Evolutionary conservation across 2,329 filamentous ascomycete genomes (phyloP).

Genomic region (Curvularia hawaiiensis): DNA sequence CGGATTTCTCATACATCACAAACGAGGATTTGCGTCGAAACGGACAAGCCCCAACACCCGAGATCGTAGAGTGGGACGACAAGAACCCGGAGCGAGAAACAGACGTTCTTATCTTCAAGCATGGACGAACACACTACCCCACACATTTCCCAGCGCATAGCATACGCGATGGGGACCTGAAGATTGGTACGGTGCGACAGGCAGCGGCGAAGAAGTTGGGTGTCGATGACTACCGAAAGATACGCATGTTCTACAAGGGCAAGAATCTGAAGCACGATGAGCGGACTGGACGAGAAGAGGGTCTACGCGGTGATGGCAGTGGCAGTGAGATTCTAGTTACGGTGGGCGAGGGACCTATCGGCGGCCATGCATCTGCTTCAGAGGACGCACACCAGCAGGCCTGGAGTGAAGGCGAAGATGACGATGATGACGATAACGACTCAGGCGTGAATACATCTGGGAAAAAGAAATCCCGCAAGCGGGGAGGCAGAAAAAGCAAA

Average conservation of each 20-base stretch:
- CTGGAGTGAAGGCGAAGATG: slow-evolving; percentile 46
- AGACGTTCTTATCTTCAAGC: slow-evolving; percentile 73
- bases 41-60: slow-evolving; percentile 49
- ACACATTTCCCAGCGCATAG: slow-evolving; percentile 76
- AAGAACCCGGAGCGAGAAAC: slow-evolving; percentile 60
- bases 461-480: slow-evolving; percentile 44
- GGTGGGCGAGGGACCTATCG: slow-evolving; percentile 58
- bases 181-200: slow-evolving; percentile 68
- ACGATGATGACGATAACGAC: slow-evolving; percentile 46
- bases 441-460: slow-evolving; percentile 34
- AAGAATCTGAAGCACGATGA: slow-evolving; percentile 69
- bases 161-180: slow-evolving; percentile 75
- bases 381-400: slow-evolving; percentile 40
- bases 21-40: slow-evolving; percentile 67
- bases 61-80: slow-evolving; percentile 48
- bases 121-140: slow-evolving; percentile 68
- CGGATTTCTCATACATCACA: slow-evolving; percentile 84
- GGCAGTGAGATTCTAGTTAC: slow-evolving; percentile 65
- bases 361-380: slow-evolving; percentile 45
- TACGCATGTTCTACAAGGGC: slow-evolving; percentile 78
- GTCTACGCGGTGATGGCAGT: slow-evolving; percentile 62
- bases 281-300: slow-evolving; percentile 62
- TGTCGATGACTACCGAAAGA: slow-evolving; percentile 59
- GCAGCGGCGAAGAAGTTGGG: slow-evolving; percentile 71
- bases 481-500: slow-evolving; percentile 50